Evolutionary conservation across 139 green algal genomes (phyloP).

Genomic region (Bryopsis sp.): DNA sequence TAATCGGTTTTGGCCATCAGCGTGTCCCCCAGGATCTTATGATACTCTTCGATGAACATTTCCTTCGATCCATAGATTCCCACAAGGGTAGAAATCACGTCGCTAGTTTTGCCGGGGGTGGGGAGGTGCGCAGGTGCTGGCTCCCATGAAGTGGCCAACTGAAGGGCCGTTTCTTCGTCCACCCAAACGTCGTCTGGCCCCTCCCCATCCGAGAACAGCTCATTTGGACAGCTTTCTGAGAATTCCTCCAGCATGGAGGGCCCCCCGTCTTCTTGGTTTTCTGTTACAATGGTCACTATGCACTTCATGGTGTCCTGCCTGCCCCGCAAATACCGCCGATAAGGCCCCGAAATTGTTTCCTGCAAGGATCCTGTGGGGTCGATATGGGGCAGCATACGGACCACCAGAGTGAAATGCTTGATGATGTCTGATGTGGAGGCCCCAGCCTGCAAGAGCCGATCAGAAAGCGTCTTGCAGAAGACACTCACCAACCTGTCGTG

Average conservation of each 20-base stretch:
- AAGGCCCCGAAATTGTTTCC: too few species aligned
- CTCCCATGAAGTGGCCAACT: background rate
- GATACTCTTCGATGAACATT: slow-evolving; percentile 88
- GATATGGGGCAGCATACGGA: slow-evolving; percentile 58
- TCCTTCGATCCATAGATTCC: slow-evolving; percentile 75
- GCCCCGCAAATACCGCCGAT: slow-evolving; percentile 62
- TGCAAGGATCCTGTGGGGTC: too few species aligned
- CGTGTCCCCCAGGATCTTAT: slow-evolving; percentile 64
- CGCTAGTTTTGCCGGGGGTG: too few species aligned
- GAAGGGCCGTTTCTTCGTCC: background rate
- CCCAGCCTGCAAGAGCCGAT: slow-evolving; percentile 77
- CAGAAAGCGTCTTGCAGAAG: slow-evolving; percentile 35
- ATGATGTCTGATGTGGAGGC: slow-evolving; percentile 87
- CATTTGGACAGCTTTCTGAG: too few species aligned
- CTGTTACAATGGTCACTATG: slow-evolving; percentile 87
- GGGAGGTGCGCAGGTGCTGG: too few species aligned
- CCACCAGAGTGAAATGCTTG: slow-evolving; percentile 76
- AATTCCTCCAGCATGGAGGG: slow-evolving; percentile 2
- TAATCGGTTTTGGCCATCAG: slow-evolving; percentile 61
- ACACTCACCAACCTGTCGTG: slow-evolving; percentile 39
- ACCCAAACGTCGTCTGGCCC: too few species aligned
- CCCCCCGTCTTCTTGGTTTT: slow-evolving; percentile 36
- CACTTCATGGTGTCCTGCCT: slow-evolving; percentile 80
- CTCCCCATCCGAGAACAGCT: too few species aligned
- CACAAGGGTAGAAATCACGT: slow-evolving; percentile 58